These are phyloP conservation scores for Boehmeria nivea DNA, from an alignment of 306 rosid genomes.

Conservation along the genomic window DNA sequence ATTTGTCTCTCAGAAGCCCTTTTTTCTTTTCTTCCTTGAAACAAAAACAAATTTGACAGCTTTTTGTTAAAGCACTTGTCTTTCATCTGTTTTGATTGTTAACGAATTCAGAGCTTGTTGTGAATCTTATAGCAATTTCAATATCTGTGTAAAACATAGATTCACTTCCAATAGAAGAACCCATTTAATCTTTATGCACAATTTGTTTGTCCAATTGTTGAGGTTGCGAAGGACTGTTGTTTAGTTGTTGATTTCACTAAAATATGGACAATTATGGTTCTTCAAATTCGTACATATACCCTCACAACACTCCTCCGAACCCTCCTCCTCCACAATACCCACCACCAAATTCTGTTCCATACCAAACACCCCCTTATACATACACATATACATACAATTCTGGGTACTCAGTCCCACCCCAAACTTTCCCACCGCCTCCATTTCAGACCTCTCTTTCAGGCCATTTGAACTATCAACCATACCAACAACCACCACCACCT, in stretches of 20 bases:
- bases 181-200: too few species aligned
- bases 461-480: constrained; percentile 20
- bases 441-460: constrained; percentile 28
- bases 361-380: constrained; percentile 18
- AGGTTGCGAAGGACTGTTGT: too few species aligned
- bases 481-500: constrained; percentile 10
- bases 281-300: constrained; percentile 35
- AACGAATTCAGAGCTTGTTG: too few species aligned
- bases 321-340: constrained; percentile 24
- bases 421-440: constrained; percentile 35
- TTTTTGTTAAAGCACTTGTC: too few species aligned
- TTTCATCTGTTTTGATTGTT: too few species aligned
- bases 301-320: constrained; percentile 18
- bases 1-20: too few species aligned
- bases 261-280: constrained; percentile 48
- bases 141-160: too few species aligned
- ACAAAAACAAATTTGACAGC: too few species aligned
- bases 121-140: too few species aligned
- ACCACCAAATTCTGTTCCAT: constrained; percentile 19
- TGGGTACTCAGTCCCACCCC: constrained; percentile 19
- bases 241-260: not conserved
- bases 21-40: too few species aligned
- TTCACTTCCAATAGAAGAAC: too few species aligned
- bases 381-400: constrained; percentile 26
- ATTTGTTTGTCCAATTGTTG: too few species aligned